Evolutionary conservation across 2,329 filamentous ascomycete genomes (phyloP), one percentile per base, ranked within the genome.

Genomic region (Penicillium carneum): DNA sequence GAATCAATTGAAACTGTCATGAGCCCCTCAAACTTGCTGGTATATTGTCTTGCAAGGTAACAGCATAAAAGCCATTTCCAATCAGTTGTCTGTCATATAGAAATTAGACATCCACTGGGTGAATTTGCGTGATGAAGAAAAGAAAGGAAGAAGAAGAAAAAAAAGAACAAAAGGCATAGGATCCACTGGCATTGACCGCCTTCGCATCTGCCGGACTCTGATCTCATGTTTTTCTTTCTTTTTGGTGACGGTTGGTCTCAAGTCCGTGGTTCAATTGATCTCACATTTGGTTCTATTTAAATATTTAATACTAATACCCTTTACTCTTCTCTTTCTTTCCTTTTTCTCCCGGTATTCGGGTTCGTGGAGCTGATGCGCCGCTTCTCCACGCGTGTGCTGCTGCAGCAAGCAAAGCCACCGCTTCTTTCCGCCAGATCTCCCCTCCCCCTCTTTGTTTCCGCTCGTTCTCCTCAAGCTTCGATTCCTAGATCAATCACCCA

Each of bases 11-110:
- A 59, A 59, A 59, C 61, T 64, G 63, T 77, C 77, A 75, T 77
- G 76, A 71, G 71, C 77, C 75, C 79, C 79, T 81, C 79, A 81
- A 81, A 81, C 79, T 76, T 71, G 75, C 77, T 79, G 78, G 76
- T 66, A 55, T 57, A 72, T 72, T 55, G 67, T 80, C 76, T 80
- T 64, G 78, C 78, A 80, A 79, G 71, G 69, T 58, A 67, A 61
- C 61, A 64, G 43, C 53, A 29, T 50, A 43, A 59, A 57, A 52
- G 51, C 65, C 71, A 65, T 66, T 66, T 65, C 63, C 63, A 67
- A 54, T 59, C 68, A 74, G 68, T 66, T 66, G 67, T 66, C 57
- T 75, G 67, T 65, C 70, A 69, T 72, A 31, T 59, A 54, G 51
- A 47, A 59, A 52, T 59, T 47, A 54, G 68, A 65, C 74, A 72